Evolutionary conservation across 1,284 basidiomycete species (phyloP).

Genomic region (Vanrija humicola): DNA sequence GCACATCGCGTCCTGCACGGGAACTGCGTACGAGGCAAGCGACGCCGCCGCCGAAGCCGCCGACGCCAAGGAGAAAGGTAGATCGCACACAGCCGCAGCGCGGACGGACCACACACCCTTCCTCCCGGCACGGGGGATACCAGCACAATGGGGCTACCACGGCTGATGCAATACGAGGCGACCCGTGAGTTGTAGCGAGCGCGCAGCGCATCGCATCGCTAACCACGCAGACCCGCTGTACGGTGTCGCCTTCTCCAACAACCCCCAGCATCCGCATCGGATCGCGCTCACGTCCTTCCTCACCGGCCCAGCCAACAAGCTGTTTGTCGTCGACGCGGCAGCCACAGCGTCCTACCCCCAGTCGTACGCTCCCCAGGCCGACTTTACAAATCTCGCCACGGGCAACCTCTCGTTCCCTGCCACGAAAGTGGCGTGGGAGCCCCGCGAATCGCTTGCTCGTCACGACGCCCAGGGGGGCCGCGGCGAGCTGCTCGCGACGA

Average conservation of each 20-base stretch:
- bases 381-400: constrained; percentile 35
- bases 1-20: too few species aligned
- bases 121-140: too few species aligned
- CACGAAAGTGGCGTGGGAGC: constrained; percentile 49
- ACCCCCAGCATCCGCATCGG: constrained; percentile 35
- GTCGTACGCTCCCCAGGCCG: constrained; percentile 1
- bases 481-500: constrained; percentile 77
- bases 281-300: constrained; percentile 41
- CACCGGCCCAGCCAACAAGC: constrained; percentile 41
- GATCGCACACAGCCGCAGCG: too few species aligned
- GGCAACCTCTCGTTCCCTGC: constrained; percentile 41
- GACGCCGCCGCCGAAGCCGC: too few species aligned
- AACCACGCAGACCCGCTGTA: constrained; percentile 42
- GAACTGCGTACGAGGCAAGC: too few species aligned
- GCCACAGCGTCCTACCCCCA: not conserved
- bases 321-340: constrained; percentile 36
- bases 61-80: too few species aligned
- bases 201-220: not conserved
- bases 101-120: too few species aligned
- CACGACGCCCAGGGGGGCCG: constrained; percentile 27
- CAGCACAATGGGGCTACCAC: constrained; percentile 23
- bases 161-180: constrained; percentile 26
- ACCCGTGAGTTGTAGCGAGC: constrained; percentile 17
- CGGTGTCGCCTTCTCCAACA: constrained; percentile 46
- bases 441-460: constrained; percentile 28